Conservation (phyloP, 2,329 filamentous ascomycete species). For the Colletotrichum siamense region DNA sequence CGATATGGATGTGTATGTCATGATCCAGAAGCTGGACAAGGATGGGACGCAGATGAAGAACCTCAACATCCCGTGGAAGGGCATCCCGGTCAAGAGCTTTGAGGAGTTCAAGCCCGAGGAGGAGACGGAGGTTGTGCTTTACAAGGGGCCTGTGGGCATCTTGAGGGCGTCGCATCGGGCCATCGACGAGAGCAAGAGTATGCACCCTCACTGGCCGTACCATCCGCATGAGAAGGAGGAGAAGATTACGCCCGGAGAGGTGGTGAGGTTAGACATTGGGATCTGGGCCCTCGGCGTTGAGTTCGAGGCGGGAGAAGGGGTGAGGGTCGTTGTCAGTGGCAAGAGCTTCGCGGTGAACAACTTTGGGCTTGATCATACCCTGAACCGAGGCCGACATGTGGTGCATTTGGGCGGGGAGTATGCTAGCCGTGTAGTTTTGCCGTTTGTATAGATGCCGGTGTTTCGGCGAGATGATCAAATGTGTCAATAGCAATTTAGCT, state of each 20-base stretch:
- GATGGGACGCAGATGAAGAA: conserved; percentile 24
- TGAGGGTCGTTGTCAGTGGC: conserved; percentile 28
- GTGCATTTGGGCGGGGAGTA: conserved; percentile 26
- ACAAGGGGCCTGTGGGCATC: conserved; percentile 29
- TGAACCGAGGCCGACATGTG: conserved; percentile 26
- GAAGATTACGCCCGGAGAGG: conserved; percentile 22
- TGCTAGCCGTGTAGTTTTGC: conserved; percentile 25
- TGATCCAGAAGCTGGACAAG: conserved; percentile 24
- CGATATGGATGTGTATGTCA: conserved; percentile 48
- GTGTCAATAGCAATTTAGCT: not conserved
- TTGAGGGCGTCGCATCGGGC: conserved; percentile 28
- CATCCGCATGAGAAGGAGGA: conserved; percentile 8
- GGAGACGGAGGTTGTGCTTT: conserved; percentile 28
- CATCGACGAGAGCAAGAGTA: conserved; percentile 26
- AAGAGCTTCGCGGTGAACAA: conserved; percentile 23
- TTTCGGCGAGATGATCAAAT: not conserved
- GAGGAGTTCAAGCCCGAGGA: conserved; percentile 25
- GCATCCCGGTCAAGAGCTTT: conserved; percentile 22
- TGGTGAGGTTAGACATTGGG: conserved; percentile 31
- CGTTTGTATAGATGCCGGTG: not conserved
- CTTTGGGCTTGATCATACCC: not conserved
- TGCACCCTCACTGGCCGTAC: conserved; percentile 32
- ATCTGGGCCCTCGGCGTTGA: conserved; percentile 34
- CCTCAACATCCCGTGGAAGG: conserved; percentile 30
- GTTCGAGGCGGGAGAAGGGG: conserved; percentile 29